phyloP scores from a whole-genome alignment of 2,329 filamentous ascomycete genomes.

The Colletotrichum karsti region DNA sequence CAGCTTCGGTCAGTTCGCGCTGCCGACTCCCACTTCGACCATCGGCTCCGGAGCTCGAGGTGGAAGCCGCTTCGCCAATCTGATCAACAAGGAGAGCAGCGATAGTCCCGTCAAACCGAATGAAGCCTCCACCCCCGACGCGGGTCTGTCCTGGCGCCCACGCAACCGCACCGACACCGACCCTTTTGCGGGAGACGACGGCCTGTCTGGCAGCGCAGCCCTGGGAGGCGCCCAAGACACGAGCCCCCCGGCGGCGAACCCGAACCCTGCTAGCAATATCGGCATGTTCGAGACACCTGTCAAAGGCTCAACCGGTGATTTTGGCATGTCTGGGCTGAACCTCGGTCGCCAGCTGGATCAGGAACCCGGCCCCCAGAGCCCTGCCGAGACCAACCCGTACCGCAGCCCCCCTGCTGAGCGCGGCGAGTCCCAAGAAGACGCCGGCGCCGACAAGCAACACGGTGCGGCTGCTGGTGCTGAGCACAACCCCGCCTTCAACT shows the following conservation, averaged over 20 bases:
- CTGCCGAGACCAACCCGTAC: slow-evolving; percentile 95
- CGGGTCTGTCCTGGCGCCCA: slow-evolving; percentile 62
- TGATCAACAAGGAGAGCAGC: slow-evolving; percentile 80
- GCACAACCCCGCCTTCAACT: slow-evolving; percentile 60
- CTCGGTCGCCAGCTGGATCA: slow-evolving; percentile 65
- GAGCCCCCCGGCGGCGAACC: slow-evolving; percentile 53
- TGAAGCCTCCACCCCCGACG: slow-evolving; percentile 50
- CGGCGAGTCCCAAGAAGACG: slow-evolving; percentile 68
- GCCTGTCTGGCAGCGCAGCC: slow-evolving; percentile 73
- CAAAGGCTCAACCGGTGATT: slow-evolving; percentile 64
- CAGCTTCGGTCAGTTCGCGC: slow-evolving; percentile 89
- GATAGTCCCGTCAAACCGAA: slow-evolving; percentile 66
- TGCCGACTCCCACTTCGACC: slow-evolving; percentile 61
- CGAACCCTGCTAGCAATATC: slow-evolving; percentile 43
- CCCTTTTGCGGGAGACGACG: slow-evolving; percentile 77
- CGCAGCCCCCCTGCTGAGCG: slow-evolving; percentile 86
- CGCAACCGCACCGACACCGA: slow-evolving; percentile 77
- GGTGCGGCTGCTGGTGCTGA: slow-evolving; percentile 61
- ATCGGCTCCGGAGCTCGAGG: slow-evolving; percentile 73
- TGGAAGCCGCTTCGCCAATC: slow-evolving; percentile 85
- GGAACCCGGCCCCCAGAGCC: slow-evolving; percentile 81
- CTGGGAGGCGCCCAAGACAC: slow-evolving; percentile 80
- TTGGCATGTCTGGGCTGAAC: slow-evolving; percentile 69
- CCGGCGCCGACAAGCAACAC: slow-evolving; percentile 54
- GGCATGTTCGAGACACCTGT: slow-evolving; percentile 61